Conservation (phyloP, 139 green algal genomes). For the Helicosporidium sp. region DNA sequence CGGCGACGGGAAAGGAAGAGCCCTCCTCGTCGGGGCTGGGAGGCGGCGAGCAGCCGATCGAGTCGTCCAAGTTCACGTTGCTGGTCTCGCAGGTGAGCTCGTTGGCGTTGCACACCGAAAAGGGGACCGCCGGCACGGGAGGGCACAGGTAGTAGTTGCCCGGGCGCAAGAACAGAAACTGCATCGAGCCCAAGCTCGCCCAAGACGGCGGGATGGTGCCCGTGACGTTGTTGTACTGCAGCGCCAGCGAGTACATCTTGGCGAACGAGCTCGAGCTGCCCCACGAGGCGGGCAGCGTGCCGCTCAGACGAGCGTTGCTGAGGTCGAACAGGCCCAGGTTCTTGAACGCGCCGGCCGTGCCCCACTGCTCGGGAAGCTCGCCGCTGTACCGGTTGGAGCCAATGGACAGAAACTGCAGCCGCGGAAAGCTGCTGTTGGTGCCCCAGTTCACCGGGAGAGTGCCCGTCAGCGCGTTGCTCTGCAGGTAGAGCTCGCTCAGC, state of each 20-base stretch:
- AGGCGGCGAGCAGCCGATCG: background rate
- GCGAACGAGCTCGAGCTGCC: background rate
- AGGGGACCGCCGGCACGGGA: constrained; percentile 1
- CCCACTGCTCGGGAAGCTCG: too few species aligned
- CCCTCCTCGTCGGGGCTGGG: background rate
- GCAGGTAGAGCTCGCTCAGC: constrained; percentile 8
- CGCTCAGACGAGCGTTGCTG: background rate
- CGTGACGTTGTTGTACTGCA: constrained; percentile 5
- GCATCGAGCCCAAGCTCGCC: background rate
- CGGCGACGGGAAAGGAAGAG: too few species aligned
- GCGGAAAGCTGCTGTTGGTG: background rate
- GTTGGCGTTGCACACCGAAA: background rate
- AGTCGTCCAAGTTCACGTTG: background rate
- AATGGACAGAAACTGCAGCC: constrained; percentile 1
- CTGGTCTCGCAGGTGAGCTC: too few species aligned
- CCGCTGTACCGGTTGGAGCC: background rate
- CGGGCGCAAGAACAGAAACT: constrained; percentile 5
- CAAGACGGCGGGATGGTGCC: constrained; percentile 4
- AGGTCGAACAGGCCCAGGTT: too few species aligned
- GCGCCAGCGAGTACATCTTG: constrained; percentile 1
- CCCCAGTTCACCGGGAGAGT: constrained; percentile 9
- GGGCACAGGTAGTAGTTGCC: constrained; percentile 13
- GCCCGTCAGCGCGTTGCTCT: constrained; percentile 12
- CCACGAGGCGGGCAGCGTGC: constrained; percentile 10
- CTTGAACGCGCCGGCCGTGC: too few species aligned